These are phyloP conservation scores for Bacidia rubella DNA, from an alignment of 495 filamentous ascomycete species.

Conservation along the genomic window DNA sequence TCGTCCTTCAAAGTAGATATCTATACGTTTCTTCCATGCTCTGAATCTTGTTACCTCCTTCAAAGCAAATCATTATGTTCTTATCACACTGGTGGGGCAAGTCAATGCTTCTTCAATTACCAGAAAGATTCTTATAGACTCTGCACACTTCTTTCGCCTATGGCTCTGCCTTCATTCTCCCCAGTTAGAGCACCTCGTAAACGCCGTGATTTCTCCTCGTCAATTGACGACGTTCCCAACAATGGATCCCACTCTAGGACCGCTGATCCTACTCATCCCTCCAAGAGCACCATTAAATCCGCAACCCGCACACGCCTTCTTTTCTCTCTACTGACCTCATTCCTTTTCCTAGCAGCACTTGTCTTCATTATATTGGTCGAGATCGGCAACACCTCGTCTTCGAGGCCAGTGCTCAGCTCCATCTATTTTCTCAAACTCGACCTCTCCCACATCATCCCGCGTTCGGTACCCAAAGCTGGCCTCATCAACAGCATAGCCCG, in stretches of 20 bases:
- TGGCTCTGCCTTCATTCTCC: constrained; percentile 22
- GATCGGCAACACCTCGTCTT: constrained; percentile 49
- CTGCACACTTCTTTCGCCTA: not conserved
- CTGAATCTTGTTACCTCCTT: too few species aligned
- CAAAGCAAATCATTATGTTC: too few species aligned
- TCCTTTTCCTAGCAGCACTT: constrained; percentile 58
- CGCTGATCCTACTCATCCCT: constrained; percentile 13
- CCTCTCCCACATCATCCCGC: constrained; percentile 70
- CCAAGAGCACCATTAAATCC: constrained; percentile 27
- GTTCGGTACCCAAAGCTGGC: constrained; percentile 55
- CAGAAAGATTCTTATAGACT: too few species aligned
- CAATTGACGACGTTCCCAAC: not conserved
- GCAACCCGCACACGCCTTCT: constrained; percentile 42
- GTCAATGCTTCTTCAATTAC: too few species aligned
- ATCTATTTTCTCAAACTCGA: constrained; percentile 78
- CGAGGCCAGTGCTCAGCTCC: constrained; percentile 42
- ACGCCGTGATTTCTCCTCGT: constrained; percentile 10
- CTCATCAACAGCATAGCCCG: constrained; percentile 85
- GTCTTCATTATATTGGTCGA: constrained; percentile 68
- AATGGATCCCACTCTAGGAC: not conserved
- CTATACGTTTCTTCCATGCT: too few species aligned
- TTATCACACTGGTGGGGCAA: too few species aligned
- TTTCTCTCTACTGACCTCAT: constrained; percentile 45
- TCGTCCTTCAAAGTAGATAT: too few species aligned
- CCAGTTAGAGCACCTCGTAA: constrained; percentile 1